Base-by-base conservation (phyloP, 2,329 filamentous ascomycete species). In the Mycosphaerelloides madeirae region DNA sequence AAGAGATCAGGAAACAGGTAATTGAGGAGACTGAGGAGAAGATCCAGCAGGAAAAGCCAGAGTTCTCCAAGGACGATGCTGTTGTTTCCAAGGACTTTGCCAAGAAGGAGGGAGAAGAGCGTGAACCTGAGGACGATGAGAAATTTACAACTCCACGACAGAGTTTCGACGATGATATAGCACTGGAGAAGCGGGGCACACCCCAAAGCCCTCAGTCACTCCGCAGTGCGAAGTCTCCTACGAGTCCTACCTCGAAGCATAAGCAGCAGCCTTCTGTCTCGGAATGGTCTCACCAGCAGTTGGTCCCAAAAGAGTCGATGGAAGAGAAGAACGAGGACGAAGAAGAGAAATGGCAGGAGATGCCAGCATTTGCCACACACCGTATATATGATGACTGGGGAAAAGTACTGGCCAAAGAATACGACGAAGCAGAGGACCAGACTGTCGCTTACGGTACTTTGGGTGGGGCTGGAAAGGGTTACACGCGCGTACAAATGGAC, bases 341-440 rank as follows among this genome's bases (percentile, higher is more conserved):
- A 5, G 85, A 85, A n/a, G 82, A 71, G 1, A 80, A 76, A 40
- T 98, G 93, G 93, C 88, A 96, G 69, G 79, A 81, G 2, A 98
- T 98, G 93, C 93, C 91, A 1, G 82, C 93, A 1, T 88, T 90
- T 60, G 93, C 90, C 6, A 84, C 85, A 29, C 94, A 93, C 64
- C 91, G 97, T 67, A 85, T 95, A 55, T 98, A 97, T 66, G 88
- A 98, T 63, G 93, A 98, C 59, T 84, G 95, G 64, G 86, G 95
- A 56, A 86, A 79, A 54, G 75, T 98, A 20, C 76, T 98, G 53
- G 93, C 93, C 11, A 83, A 79, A 52, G 91, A 94, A 56, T 84
- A 84, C 46, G 73, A 77, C 31, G 80, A 84, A 48, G 78, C 78
- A 22, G 79, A 83, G 12, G 83, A 88, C 37, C 83, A 84, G 43